phyloP scores from a whole-genome alignment of 495 filamentous ascomycete species.

The Aspergillus homomorphus region DNA sequence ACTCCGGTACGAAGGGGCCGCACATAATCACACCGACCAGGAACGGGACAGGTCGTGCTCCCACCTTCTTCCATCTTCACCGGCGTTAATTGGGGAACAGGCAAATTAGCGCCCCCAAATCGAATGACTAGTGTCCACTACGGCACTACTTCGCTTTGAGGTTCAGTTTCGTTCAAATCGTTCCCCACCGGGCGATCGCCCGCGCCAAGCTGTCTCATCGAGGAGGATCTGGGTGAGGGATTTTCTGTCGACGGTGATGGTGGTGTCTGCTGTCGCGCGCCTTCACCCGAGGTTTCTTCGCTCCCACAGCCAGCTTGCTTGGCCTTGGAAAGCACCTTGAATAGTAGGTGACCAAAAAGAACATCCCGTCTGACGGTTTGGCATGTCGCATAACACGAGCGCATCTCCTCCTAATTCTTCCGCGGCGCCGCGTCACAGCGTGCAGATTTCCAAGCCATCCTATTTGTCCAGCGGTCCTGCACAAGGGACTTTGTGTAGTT shows the following conservation, averaged over 20 bases:
- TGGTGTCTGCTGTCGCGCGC: neutral
- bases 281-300: neutral
- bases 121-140: neutral
- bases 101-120: conserved; percentile 3
- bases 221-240: conserved; percentile 31
- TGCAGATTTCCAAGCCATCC: neutral
- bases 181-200: conserved; percentile 26
- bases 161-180: neutral
- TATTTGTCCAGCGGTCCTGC: neutral
- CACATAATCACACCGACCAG: neutral
- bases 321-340: neutral
- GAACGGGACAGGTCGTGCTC: neutral
- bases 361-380: neutral
- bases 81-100: conserved; percentile 6
- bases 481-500: neutral
- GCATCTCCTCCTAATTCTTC: neutral
- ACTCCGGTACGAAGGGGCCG: neutral
- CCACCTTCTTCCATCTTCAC: neutral
- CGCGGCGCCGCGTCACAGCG: neutral
- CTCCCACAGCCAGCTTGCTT: too few species aligned
- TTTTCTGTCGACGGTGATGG: conserved; percentile 16
- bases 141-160: neutral
- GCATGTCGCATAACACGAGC: neutral
- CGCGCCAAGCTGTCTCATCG: conserved; percentile 33
- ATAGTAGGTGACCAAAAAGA: neutral